Conservation (phyloP, 176 grass and related monocot species). For the Avena eriantha region DNA sequence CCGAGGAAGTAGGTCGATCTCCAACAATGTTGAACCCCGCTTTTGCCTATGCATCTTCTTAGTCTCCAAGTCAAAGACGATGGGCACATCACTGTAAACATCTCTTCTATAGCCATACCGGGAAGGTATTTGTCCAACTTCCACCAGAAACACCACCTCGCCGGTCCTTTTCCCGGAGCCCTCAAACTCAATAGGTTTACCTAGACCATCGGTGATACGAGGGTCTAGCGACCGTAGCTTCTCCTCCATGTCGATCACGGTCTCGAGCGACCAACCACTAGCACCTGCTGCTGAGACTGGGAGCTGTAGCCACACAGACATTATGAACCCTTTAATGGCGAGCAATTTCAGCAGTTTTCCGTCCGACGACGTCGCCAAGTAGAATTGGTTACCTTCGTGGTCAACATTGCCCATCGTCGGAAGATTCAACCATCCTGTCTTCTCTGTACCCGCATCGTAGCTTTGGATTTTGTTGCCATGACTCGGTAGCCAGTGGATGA, state of each 20-base stretch:
- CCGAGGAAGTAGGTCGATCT: background rate
- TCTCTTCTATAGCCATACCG: background rate
- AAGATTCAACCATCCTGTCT: background rate
- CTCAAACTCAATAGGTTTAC: background rate
- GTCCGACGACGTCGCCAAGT: background rate
- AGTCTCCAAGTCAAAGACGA: background rate
- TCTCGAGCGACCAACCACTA: background rate
- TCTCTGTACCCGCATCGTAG: background rate
- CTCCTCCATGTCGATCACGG: background rate
- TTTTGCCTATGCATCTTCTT: background rate
- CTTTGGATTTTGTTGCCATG: background rate
- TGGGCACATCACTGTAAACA: background rate
- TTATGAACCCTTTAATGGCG: background rate
- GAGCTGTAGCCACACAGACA: background rate
- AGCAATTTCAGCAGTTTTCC: background rate
- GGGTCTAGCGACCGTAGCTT: background rate
- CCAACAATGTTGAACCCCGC: background rate
- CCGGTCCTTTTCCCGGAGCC: background rate
- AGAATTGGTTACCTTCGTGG: background rate
- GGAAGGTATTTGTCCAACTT: too few species aligned
- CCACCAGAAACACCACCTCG: background rate
- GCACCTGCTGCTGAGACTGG: background rate
- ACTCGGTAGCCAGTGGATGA: background rate
- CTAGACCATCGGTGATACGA: background rate
- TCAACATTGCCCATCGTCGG: background rate